phyloP scores from a whole-genome alignment of 345 rosid genomes.

The Carallia pectinifolia region DNA sequence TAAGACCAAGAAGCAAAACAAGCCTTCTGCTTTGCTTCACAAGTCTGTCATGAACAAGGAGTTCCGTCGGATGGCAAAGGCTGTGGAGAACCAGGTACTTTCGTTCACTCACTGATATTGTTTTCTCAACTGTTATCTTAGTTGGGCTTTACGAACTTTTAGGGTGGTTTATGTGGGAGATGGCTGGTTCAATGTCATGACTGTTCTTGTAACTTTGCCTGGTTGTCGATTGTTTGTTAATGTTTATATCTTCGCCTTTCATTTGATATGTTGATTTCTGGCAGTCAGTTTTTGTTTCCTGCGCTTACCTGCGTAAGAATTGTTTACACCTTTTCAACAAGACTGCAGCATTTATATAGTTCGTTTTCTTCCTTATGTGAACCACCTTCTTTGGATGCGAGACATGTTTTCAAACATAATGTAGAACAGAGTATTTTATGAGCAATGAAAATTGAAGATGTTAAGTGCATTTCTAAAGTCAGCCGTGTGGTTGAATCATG shows the following conservation, averaged over 20 bases:
- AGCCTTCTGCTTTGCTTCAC: slow-evolving; percentile 49
- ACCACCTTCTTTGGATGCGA: no score
- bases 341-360: no score
- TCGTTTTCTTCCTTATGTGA: no score
- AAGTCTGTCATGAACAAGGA: slow-evolving; percentile 65
- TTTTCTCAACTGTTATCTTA: neutral
- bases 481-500: neutral
- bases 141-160: neutral
- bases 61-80: slow-evolving; percentile 68
- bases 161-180: neutral
- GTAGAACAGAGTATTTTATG: no score
- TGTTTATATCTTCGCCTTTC: neutral
- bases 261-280: no score
- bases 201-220: neutral
- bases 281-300: no score
- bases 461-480: neutral
- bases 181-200: neutral
- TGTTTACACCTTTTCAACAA: no score
- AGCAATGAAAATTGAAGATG: neutral
- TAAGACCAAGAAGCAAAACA: slow-evolving; percentile 73
- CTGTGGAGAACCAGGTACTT: slow-evolving; percentile 58
- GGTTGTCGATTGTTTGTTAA: neutral
- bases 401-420: no score
- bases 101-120: neutral
- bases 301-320: no score